Percentiles rank a stretch among this genome's conserved stretches.
phyloP scores from a whole-genome alignment of 257 asterid species.

The Jacaranda mimosifolia region DNA sequence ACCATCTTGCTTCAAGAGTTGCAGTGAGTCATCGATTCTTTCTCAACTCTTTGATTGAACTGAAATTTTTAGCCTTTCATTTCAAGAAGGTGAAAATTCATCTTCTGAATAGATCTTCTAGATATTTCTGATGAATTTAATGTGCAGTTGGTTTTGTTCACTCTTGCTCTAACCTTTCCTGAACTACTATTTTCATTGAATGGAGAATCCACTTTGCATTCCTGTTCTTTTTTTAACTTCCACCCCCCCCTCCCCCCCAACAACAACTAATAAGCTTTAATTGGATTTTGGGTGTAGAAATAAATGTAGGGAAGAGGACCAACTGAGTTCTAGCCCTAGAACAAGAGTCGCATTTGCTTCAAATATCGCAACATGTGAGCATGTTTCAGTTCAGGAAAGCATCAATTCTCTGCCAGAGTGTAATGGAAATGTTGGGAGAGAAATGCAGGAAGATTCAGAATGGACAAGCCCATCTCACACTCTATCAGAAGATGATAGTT shows the following conservation, averaged over 20 bases:
- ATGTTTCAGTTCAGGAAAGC: conserved; percentile 64
- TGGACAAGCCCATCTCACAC: conserved; percentile 46
- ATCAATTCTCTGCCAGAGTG: conserved; percentile 61
- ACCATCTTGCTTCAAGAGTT: conserved; percentile 49
- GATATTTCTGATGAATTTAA: neutral
- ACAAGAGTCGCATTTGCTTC: conserved; percentile 85
- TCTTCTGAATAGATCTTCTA: neutral
- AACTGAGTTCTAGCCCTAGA: conserved; percentile 56
- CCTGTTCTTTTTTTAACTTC: neutral
- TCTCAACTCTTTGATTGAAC: conserved; percentile 1
- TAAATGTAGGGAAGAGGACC: conserved; percentile 59
- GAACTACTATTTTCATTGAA: neutral
- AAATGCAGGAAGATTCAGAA: conserved; percentile 39
- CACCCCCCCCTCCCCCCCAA: too few relatives aligned
- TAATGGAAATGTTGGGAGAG: conserved; percentile 35
- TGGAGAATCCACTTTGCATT: neutral
- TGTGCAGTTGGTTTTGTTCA: neutral
- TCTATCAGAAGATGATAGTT: conserved; percentile 59
- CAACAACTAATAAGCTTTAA: neutral
- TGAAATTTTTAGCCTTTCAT: neutral
- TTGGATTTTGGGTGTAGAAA: conserved; percentile 52
- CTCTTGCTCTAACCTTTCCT: too few relatives aligned
- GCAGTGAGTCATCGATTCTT: conserved; percentile 53
- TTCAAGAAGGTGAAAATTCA: neutral
- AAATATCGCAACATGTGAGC: conserved; percentile 76